Percentiles rank a stretch among this genome's conserved stretches.
Evolutionary conservation across 495 filamentous ascomycete species (phyloP).

Genomic region (Tirmania nivea): DNA sequence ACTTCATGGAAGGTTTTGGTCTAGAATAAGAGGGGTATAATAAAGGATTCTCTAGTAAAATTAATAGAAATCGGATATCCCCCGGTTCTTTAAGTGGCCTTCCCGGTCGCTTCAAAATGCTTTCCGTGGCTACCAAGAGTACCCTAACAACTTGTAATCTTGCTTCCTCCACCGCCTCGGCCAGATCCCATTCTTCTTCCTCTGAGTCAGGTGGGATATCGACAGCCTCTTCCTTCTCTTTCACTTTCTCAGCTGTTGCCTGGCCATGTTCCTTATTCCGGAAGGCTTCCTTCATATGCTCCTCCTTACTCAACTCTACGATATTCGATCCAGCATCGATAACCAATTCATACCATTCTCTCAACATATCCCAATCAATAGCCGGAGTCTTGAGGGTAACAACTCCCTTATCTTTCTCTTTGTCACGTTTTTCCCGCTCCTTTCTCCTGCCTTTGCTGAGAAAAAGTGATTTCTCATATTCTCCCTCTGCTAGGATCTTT

Average conservation of each 20-base stretch:
- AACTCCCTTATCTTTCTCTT: background rate
- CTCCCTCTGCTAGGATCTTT: conserved; percentile 10
- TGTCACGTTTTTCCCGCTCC: conserved; percentile 7
- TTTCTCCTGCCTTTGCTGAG: conserved; percentile 5
- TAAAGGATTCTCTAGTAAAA: conserved; percentile 63
- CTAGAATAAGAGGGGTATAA: conserved; percentile 26
- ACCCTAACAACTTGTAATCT: conserved; percentile 43
- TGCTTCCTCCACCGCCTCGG: conserved; percentile 40
- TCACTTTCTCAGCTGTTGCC: conserved; percentile 8
- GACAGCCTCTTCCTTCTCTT: conserved; percentile 22
- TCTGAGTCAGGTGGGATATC: conserved; percentile 18
- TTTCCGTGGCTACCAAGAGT: conserved; percentile 66
- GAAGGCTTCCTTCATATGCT: background rate
- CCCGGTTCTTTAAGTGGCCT: conserved; percentile 44
- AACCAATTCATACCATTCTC: conserved; percentile 57
- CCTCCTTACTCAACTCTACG: background rate
- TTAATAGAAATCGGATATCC: conserved; percentile 61
- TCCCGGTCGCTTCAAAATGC: conserved; percentile 64
- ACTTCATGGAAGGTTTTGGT: conserved; percentile 6
- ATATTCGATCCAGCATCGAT: conserved; percentile 33
- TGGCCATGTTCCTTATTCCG: background rate
- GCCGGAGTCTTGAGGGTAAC: conserved; percentile 32
- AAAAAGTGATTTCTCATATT: conserved; percentile 16
- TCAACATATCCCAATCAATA: conserved; percentile 53
- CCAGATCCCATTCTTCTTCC: conserved; percentile 27